Evolutionary conservation across 192 early-diverging fungal genomes (phyloP), one percentile per base, ranked within the genome.

Genomic region (Linnemannia schmuckeri): DNA sequence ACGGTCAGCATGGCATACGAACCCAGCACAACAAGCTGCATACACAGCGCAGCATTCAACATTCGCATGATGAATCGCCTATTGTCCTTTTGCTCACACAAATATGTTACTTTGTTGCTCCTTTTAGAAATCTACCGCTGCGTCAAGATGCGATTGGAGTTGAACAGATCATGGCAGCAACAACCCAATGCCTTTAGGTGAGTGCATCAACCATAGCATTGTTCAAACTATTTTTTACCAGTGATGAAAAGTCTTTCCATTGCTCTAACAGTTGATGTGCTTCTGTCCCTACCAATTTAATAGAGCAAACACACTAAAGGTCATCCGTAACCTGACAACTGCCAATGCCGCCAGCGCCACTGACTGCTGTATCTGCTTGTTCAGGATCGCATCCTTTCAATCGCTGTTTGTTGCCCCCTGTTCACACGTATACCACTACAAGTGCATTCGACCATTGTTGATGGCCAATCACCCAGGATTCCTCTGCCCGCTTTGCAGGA

Each of bases 371-470:
- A 98, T 98, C 81, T 98, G 97, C 85, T 88, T 97, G 82, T 96
- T 93, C 87, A 89, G 94, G 46, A 96, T 98, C 83, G 92, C 93
- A 8, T 95, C 96, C 37, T 95, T 93, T 90, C 97, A 98, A 89
- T 96, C 96, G n/a, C 92, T 98, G 68, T 98, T 98, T 88, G 91
- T 97, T 35, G 96, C 96, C 3, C 97, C 97, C n/a, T 98, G 97
- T 89, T 97, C 95, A 35, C 97, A 97, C 76, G 95, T 95, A 78
- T 98, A 96, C 90, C 97, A 98, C 82, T 98, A 96, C 90, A 97
- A 96, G 88, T 98, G 97, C 88, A 95, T 96, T 80, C 94, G 94
- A 76, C 96, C 96, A 4, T 83, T 98, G 17, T 88, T 98, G 79
- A 88, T 93, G 70, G 92, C 91, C 55, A 86, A 89, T 81, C 93